Percentiles rank a stretch among this genome's conserved stretches.
phyloP scores from a whole-genome alignment of 2,329 filamentous ascomycete genomes.

The Endoconidiophora laricicola region DNA sequence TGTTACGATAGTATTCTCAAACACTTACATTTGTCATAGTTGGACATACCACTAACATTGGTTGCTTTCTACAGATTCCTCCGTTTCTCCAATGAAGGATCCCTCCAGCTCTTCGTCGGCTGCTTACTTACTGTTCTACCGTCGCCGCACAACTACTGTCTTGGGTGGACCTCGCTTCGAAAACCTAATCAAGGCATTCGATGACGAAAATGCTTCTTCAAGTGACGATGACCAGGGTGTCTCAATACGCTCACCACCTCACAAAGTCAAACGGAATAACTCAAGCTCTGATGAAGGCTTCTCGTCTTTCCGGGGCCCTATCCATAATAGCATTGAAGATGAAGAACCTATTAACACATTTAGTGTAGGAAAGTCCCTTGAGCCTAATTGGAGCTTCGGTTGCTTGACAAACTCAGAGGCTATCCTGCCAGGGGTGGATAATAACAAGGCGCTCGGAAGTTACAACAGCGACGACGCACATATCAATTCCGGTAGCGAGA shows the following conservation, averaged over 20 bases:
- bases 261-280: not conserved
- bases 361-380: slow-evolving; percentile 19
- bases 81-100: slow-evolving; percentile 45
- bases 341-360: slow-evolving; percentile 23
- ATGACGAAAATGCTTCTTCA: slow-evolving; percentile 31
- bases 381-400: slow-evolving; percentile 32
- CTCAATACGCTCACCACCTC: not conserved
- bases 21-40: not conserved
- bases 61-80: slow-evolving; percentile 43
- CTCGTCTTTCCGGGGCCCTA: slow-evolving; percentile 20
- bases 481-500: slow-evolving; percentile 25
- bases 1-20: slow-evolving; percentile 19
- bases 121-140: slow-evolving; percentile 92
- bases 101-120: slow-evolving; percentile 49
- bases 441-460: slow-evolving; percentile 20
- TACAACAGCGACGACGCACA: slow-evolving; percentile 29
- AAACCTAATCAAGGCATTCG: slow-evolving; percentile 49
- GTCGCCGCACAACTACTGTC: slow-evolving; percentile 58
- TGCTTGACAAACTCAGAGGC: slow-evolving; percentile 19
- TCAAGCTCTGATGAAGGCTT: slow-evolving; percentile 17
- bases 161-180: slow-evolving; percentile 66
- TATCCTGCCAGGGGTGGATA: slow-evolving; percentile 14
- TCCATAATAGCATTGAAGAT: slow-evolving; percentile 32
- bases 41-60: slow-evolving; percentile 1
- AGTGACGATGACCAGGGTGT: slow-evolving; percentile 50